Evolutionary conservation across 2,329 filamentous ascomycete genomes (phyloP).

Genomic region (Ophiostoma piceae): DNA sequence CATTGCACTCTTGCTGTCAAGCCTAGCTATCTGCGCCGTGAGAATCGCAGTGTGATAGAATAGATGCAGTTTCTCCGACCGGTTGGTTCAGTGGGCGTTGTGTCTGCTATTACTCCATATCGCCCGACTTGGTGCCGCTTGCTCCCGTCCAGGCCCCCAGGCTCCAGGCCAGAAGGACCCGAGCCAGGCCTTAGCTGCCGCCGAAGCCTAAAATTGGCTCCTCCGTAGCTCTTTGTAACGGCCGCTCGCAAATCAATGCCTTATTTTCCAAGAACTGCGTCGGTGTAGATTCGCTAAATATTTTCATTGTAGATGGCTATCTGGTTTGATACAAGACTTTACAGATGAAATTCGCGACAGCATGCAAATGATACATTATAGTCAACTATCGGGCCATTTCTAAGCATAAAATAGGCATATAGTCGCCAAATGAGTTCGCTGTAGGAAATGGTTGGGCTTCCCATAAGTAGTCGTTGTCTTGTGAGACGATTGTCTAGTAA

Average conservation of each 20-base stretch:
- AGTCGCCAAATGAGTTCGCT: background rate
- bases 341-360: background rate
- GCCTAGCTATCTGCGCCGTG: too few species aligned
- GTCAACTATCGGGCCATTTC: background rate
- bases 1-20: too few species aligned
- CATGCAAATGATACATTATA: background rate
- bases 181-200: background rate
- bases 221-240: background rate
- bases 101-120: background rate
- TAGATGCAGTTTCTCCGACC: background rate
- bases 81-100: background rate
- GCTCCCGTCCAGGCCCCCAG: background rate
- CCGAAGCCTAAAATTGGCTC: background rate
- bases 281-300: background rate
- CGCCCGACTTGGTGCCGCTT: slow-evolving; percentile 4
- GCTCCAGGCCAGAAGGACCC: background rate
- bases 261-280: too few species aligned
- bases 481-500: background rate
- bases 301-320: background rate
- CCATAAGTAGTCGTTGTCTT: background rate
- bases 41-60: too few species aligned
- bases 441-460: background rate
- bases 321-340: background rate
- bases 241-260: background rate
- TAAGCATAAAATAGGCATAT: background rate